Conservation (phyloP, 73 alveolate species). For the Breviolum minutum region DNA sequence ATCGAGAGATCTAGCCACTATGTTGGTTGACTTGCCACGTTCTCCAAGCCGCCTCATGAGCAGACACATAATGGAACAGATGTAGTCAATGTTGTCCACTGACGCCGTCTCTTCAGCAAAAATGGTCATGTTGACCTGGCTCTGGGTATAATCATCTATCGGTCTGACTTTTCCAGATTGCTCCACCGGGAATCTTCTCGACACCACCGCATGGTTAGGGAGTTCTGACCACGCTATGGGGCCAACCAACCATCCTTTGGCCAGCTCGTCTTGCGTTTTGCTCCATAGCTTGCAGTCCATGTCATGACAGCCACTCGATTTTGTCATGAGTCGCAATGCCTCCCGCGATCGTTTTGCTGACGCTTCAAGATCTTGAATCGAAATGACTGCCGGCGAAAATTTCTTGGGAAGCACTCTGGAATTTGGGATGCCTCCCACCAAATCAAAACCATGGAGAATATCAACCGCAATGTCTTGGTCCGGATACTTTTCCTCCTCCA, state of each 20-base stretch:
- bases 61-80: not conserved
- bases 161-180: not conserved
- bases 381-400: not conserved
- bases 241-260: not conserved
- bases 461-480: not conserved
- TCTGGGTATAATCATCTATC: not conserved
- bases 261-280: not conserved
- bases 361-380: not conserved
- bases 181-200: not conserved
- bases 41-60: not conserved
- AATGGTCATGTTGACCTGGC: not conserved
- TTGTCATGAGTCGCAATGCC: not conserved
- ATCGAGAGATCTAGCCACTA: not conserved
- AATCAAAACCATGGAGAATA: not conserved
- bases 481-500: not conserved
- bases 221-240: not conserved
- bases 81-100: not conserved
- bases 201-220: not conserved
- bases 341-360: not conserved
- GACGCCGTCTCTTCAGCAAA: not conserved
- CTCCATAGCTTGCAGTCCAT: not conserved
- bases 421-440: not conserved
- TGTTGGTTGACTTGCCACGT: not conserved
- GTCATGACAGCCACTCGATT: no score
- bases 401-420: not conserved